These are phyloP conservation scores for Fusarium concolor DNA, from an alignment of 2,329 filamentous ascomycete species.

Conservation along the genomic window DNA sequence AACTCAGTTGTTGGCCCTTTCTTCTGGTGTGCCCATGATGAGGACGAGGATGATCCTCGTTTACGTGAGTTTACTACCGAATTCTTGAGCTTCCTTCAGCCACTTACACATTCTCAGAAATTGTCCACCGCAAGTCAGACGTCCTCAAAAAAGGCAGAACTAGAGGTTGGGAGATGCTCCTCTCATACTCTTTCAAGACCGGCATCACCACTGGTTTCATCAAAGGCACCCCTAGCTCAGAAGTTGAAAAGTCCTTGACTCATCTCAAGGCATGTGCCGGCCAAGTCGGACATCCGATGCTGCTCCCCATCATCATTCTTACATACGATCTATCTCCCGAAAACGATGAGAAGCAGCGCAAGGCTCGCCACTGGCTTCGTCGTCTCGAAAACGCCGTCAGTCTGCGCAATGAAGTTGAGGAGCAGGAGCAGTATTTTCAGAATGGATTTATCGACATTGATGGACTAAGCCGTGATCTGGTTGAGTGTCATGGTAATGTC, in stretches of 20 bases:
- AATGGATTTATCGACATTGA: slow-evolving; percentile 67
- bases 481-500: slow-evolving; percentile 72
- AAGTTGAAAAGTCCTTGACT: slow-evolving; percentile 61
- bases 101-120: slow-evolving; percentile 55
- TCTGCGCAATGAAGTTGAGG: slow-evolving; percentile 69
- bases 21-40: slow-evolving; percentile 70
- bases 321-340: slow-evolving; percentile 66
- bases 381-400: slow-evolving; percentile 70
- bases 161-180: slow-evolving; percentile 73
- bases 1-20: slow-evolving; percentile 71
- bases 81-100: background rate
- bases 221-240: slow-evolving; percentile 70
- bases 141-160: slow-evolving; percentile 73
- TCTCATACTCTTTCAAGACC: slow-evolving; percentile 67
- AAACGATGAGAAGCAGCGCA: slow-evolving; percentile 71
- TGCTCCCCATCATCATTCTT: slow-evolving; percentile 69
- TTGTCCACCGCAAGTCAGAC: slow-evolving; percentile 74
- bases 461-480: slow-evolving; percentile 69
- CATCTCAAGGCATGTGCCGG: slow-evolving; percentile 62
- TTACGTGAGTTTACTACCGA: slow-evolving; percentile 58
- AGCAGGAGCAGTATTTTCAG: slow-evolving; percentile 66
- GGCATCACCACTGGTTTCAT: slow-evolving; percentile 69
- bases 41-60: slow-evolving; percentile 67
- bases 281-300: slow-evolving; percentile 67
- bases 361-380: slow-evolving; percentile 71